These are phyloP conservation scores for Oryza rufipogon DNA, from an alignment of 176 grass and related monocot genomes.

Conservation along the genomic window DNA sequence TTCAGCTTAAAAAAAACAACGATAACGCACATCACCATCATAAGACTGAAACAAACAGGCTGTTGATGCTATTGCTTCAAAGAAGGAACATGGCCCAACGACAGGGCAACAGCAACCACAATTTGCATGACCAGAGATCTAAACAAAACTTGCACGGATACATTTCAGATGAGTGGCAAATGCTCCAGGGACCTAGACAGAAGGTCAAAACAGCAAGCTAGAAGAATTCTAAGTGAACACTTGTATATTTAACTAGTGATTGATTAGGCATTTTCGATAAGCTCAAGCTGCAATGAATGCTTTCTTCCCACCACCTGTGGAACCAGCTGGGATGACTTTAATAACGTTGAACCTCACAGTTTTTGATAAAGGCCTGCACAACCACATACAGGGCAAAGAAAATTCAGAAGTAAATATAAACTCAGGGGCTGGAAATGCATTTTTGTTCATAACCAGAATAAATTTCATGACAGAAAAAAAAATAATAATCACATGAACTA, in stretches of 20 bases:
- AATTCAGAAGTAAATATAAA: constrained; percentile 3
- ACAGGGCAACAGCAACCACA: constrained; percentile 28
- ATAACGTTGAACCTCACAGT: constrained; percentile 54
- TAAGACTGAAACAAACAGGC: constrained; percentile 30
- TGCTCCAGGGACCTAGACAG: not conserved
- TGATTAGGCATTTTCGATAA: not conserved
- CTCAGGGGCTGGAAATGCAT: not conserved
- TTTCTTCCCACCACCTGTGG: constrained; percentile 54
- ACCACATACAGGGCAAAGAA: not conserved
- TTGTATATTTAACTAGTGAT: not conserved
- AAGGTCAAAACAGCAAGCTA: constrained; percentile 22
- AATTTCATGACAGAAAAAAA: not conserved
- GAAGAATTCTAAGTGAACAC: not conserved
- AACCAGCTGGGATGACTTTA: constrained; percentile 55
- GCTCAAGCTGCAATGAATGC: constrained; percentile 46
- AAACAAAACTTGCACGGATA: constrained; percentile 46
- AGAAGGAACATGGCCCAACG: constrained; percentile 11
- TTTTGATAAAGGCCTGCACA: constrained; percentile 56
- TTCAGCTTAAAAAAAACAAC: constrained; percentile 4
- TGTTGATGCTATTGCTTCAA: constrained; percentile 42
- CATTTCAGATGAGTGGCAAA: constrained; percentile 5
- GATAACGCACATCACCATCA: constrained; percentile 11
- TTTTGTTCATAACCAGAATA: not conserved
- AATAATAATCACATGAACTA: not conserved
- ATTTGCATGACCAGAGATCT: constrained; percentile 16